A percentile compares a stretch with the other conserved stretches of the same genome.
phyloP scores from a whole-genome alignment of 1,284 basidiomycete species.

The Cryptococcus sp. region DNA sequence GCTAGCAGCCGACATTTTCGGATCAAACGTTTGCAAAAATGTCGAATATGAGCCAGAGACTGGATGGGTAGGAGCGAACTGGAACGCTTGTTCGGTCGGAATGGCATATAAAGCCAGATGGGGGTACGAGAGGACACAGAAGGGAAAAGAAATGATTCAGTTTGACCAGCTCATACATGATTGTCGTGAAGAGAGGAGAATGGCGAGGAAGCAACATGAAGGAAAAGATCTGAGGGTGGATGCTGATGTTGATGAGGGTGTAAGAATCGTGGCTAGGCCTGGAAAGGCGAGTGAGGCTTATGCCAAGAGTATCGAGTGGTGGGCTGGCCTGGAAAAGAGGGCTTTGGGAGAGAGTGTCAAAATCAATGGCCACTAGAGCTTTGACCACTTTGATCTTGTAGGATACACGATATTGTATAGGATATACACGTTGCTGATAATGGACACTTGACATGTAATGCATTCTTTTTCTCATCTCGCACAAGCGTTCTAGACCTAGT shows the following conservation, averaged over 20 bases:
- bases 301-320: slow-evolving; percentile 10
- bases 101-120: slow-evolving; percentile 45
- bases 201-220: slow-evolving; percentile 4
- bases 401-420: background rate
- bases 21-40: slow-evolving; percentile 58
- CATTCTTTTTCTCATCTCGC: background rate
- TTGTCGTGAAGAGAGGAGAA: slow-evolving; percentile 14
- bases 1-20: slow-evolving; percentile 72
- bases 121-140: slow-evolving; percentile 33
- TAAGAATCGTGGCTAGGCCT: slow-evolving; percentile 25
- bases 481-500: slow-evolving; percentile 16
- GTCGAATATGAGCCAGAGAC: slow-evolving; percentile 28
- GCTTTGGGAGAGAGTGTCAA: slow-evolving; percentile 15
- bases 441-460: background rate
- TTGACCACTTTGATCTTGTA: too few species aligned
- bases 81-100: slow-evolving; percentile 45
- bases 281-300: slow-evolving; percentile 4
- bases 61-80: slow-evolving; percentile 39
- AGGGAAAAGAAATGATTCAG: slow-evolving; percentile 12
- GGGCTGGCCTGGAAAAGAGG: slow-evolving; percentile 5
- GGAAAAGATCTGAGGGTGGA: background rate
- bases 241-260: slow-evolving; percentile 23
- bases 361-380: background rate
- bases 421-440: background rate
- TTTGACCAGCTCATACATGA: slow-evolving; percentile 29